Evolutionary conservation across 176 grass and related monocot genomes (phyloP).

Genomic region (Oryza glumipatula): DNA sequence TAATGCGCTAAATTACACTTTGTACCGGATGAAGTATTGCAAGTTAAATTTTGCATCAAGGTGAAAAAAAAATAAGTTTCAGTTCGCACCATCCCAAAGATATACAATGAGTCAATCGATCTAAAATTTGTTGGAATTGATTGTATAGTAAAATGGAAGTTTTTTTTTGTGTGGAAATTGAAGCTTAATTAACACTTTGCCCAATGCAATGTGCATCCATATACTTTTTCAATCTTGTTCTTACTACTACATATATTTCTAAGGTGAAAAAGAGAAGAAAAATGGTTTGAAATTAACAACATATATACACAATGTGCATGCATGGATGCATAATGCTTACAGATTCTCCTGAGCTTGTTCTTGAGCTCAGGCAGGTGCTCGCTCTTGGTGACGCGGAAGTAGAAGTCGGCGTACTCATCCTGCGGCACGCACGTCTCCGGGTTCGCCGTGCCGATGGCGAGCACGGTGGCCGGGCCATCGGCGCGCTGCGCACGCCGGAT

Average conservation of each 20-base stretch:
- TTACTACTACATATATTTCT: no score
- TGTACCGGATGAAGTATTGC: no score
- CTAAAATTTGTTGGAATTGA: neutral
- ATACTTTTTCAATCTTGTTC: no score
- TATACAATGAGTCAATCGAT: no score
- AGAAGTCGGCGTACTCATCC: neutral
- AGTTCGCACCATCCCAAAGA: no score
- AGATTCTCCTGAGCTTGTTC: neutral
- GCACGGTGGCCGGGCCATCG: neutral
- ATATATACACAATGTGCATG: no score
- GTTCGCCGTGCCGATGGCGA: neutral
- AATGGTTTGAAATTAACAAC: neutral
- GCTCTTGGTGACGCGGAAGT: neutral
- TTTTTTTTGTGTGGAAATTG: neutral
- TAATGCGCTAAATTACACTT: no score
- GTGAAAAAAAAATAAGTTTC: no score
- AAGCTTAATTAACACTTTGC: neutral
- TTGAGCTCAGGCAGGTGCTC: neutral
- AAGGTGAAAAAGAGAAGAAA: no score
- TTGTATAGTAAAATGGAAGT: neutral
- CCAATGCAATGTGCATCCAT: neutral
- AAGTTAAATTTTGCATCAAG: no score
- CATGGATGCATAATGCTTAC: neutral
- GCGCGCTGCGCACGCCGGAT: neutral
- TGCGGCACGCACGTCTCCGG: neutral